Evolutionary conservation across 140 eudicot species (phyloP).

Genomic region (Anethum foeniculum): DNA sequence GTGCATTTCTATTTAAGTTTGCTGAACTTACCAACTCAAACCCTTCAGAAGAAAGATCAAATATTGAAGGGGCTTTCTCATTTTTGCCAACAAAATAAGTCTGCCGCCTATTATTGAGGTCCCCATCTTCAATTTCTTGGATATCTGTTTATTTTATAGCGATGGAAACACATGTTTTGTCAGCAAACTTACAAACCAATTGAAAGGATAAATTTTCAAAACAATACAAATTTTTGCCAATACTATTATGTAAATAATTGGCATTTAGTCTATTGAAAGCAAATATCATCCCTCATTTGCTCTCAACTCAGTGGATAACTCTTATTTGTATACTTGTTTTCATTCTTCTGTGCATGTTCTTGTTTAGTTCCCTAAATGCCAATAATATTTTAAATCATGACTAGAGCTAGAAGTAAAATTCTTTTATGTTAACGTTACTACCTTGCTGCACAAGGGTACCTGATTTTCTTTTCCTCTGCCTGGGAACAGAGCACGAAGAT

Average conservation of each 20-base stretch:
- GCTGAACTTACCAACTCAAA: constrained; percentile 27
- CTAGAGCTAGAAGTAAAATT: neutral
- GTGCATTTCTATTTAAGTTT: neutral
- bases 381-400: neutral
- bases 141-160: neutral
- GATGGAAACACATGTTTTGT: neutral
- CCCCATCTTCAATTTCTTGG: constrained; percentile 8
- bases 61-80: constrained; percentile 6
- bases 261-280: no score
- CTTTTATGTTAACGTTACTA: no score
- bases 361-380: neutral
- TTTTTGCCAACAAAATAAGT: neutral
- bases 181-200: neutral
- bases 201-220: neutral
- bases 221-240: neutral
- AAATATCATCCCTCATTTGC: no score
- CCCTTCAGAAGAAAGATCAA: constrained; percentile 9
- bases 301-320: neutral
- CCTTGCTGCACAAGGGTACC: neutral
- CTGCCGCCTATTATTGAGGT: constrained; percentile 14
- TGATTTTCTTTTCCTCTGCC: neutral
- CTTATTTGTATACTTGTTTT: no score
- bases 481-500: neutral
- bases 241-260: no score
- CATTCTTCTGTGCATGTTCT: neutral